phyloP scores from a whole-genome alignment of 2,329 filamentous ascomycete genomes.

The Hortaea werneckii region DNA sequence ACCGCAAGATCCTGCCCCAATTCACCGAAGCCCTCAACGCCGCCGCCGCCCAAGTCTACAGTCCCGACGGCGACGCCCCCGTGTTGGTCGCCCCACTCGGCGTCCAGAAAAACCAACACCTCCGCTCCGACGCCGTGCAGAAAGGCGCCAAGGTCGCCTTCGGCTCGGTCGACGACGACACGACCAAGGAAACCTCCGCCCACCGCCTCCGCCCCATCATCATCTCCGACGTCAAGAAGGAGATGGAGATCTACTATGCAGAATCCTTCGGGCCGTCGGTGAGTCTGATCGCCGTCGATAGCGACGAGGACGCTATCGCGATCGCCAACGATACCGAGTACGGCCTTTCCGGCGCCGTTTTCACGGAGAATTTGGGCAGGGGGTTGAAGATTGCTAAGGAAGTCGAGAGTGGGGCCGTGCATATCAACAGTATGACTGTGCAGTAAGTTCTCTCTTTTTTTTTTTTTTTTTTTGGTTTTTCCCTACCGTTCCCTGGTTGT shows the following conservation, averaged over 20 bases:
- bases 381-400: constrained; percentile 35
- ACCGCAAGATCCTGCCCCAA: constrained; percentile 42
- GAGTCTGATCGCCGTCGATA: constrained; percentile 54
- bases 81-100: constrained; percentile 37
- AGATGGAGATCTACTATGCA: constrained; percentile 65
- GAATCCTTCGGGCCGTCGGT: constrained; percentile 74
- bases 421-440: constrained; percentile 43
- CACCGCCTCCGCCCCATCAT: constrained; percentile 53
- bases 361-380: constrained; percentile 54
- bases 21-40: constrained; percentile 43
- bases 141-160: constrained; percentile 50
- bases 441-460: constrained; percentile 26
- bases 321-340: constrained; percentile 77
- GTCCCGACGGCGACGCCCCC: constrained; percentile 33
- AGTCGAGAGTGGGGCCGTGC: constrained; percentile 50
- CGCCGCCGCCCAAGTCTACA: constrained; percentile 38
- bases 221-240: constrained; percentile 53
- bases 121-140: constrained; percentile 46
- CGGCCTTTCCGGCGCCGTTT: constrained; percentile 61
- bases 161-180: constrained; percentile 28
- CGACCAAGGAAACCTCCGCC: constrained; percentile 13
- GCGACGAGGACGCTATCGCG: constrained; percentile 59
- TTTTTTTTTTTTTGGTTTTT: neutral
- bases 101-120: constrained; percentile 43
- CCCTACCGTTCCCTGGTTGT: too few relatives aligned